These are phyloP conservation scores for Aspergillus alliaceus DNA, from an alignment of 2,329 filamentous ascomycete species.

Conservation along the genomic window DNA sequence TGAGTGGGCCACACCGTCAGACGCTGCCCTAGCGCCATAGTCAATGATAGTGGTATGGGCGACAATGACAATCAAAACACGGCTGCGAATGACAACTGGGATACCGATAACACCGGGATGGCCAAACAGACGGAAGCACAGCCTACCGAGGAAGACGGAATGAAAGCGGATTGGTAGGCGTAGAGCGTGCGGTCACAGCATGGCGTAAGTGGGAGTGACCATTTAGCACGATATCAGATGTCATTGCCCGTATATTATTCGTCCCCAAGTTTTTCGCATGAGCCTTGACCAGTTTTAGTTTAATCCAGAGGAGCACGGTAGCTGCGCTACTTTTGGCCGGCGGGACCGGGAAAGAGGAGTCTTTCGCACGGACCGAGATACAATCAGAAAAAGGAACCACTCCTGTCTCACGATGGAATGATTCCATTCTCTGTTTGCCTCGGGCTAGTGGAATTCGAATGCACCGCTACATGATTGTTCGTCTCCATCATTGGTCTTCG, in stretches of 20 bases:
- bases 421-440: neutral
- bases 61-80: slow-evolving; percentile 12
- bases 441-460: neutral
- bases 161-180: neutral
- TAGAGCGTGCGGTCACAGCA: neutral
- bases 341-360: neutral
- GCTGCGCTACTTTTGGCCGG: neutral
- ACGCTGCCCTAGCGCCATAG: slow-evolving; percentile 36
- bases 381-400: neutral
- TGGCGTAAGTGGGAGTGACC: slow-evolving; percentile 1
- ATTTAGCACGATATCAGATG: slow-evolving; percentile 8
- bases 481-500: neutral
- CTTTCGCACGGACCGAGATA: neutral
- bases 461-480: neutral
- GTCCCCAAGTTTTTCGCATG: neutral
- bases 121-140: slow-evolving; percentile 1
- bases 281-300: neutral
- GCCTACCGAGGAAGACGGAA: neutral
- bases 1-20: slow-evolving; percentile 45
- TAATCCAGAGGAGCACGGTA: neutral
- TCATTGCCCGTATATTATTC: neutral
- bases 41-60: neutral
- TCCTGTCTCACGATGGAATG: neutral
- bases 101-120: slow-evolving; percentile 2
- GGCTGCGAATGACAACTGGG: slow-evolving; percentile 1